A percentile compares a stretch with the other conserved stretches of the same genome.
phyloP scores from a whole-genome alignment of 129 eudicot genomes.

The Silybum marianum region DNA sequence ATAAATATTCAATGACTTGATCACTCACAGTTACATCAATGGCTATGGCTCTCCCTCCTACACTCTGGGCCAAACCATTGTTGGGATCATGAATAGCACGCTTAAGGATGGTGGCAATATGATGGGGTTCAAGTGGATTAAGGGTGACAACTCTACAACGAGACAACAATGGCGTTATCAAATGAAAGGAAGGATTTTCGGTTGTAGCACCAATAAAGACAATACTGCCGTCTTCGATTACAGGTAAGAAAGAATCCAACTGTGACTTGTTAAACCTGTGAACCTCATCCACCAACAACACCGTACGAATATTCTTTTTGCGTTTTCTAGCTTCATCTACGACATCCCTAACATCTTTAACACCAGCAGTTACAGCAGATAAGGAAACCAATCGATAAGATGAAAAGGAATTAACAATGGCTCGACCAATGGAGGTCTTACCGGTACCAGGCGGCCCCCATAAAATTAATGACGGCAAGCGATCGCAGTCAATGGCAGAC shows the following conservation, averaged over 20 bases:
- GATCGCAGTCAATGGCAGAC: conserved; percentile 51
- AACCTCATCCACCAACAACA: conserved; percentile 76
- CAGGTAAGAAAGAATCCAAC: conserved; percentile 83
- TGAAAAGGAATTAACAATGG: conserved; percentile 52
- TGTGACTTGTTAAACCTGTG: conserved; percentile 94
- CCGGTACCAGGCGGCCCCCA: conserved; percentile 99
- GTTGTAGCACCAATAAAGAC: conserved; percentile 91
- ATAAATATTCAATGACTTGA: conserved; percentile 50
- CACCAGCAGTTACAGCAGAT: conserved; percentile 84
- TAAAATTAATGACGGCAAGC: conserved; percentile 73
- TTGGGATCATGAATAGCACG: conserved; percentile 55
- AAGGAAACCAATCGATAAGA: conserved; percentile 61
- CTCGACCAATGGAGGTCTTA: conserved; percentile 85
- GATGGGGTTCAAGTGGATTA: conserved; percentile 53
- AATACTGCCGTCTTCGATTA: conserved; percentile 86
- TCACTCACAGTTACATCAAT: conserved; percentile 18
- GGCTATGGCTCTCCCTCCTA: conserved; percentile 24
- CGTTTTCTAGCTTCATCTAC: conserved; percentile 77
- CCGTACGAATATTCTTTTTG: conserved; percentile 4
- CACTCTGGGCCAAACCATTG: conserved; percentile 50
- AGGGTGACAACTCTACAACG: conserved; percentile 77
- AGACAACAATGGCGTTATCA: conserved; percentile 81
- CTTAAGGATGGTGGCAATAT: conserved; percentile 45
- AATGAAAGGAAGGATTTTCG: conserved; percentile 89
- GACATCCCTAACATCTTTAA: conserved; percentile 84